phyloP scores from a whole-genome alignment of 2,329 filamentous ascomycete genomes.

The Blastomyces parvus region DNA sequence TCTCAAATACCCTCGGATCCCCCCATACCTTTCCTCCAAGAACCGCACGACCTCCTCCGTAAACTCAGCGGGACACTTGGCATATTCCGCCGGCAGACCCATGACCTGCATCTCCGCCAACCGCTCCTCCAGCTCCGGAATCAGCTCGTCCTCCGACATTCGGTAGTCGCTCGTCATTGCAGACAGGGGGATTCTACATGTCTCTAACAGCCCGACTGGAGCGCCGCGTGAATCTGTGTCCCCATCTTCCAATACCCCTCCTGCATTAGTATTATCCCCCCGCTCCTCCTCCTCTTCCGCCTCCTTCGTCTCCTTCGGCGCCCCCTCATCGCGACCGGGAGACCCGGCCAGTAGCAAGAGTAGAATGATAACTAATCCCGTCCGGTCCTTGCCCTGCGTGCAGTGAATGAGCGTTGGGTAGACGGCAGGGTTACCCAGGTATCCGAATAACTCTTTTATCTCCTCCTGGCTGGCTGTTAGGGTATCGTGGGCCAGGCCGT shows the following conservation, averaged over 20 bases:
- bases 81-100: constrained; percentile 66
- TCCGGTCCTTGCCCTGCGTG: constrained; percentile 82
- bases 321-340: constrained; percentile 29
- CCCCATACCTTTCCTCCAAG: constrained; percentile 54
- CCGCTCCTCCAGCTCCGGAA: constrained; percentile 52
- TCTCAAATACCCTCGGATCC: constrained; percentile 56
- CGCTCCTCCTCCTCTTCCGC: constrained; percentile 15
- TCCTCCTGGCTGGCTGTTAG: constrained; percentile 55
- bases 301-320: neutral
- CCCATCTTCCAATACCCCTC: neutral
- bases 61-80: constrained; percentile 54
- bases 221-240: no score
- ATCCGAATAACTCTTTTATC: constrained; percentile 61
- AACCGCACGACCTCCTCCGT: constrained; percentile 50
- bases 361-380: constrained; percentile 61
- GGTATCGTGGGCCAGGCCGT: constrained; percentile 60
- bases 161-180: constrained; percentile 65
- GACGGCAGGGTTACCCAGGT: constrained; percentile 45
- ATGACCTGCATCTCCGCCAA: constrained; percentile 60
- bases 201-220: no score
- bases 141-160: constrained; percentile 53
- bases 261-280: no score
- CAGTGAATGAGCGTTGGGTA: constrained; percentile 69
- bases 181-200: constrained; percentile 36
- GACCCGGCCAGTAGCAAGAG: constrained; percentile 48